Percentiles rank a stretch among this genome's conserved stretches.
phyloP scores from a whole-genome alignment of 2,329 filamentous ascomycete genomes.

The Exophiala viscosa region DNA sequence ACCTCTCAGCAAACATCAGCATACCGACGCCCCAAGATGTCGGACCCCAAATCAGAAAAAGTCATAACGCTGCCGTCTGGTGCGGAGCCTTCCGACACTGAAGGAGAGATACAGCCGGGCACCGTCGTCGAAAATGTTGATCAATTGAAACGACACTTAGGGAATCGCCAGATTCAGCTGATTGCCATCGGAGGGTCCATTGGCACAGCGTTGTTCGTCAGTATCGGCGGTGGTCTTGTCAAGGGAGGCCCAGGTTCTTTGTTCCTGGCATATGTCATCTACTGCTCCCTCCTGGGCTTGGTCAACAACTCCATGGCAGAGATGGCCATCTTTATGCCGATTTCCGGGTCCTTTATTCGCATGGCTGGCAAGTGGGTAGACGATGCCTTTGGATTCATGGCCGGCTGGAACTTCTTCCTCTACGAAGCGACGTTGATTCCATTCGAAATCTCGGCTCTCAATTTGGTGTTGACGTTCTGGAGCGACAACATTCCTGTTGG shows the following conservation, averaged over 20 bases:
- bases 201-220: constrained; percentile 43
- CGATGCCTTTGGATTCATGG: constrained; percentile 46
- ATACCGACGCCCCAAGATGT: too few species aligned
- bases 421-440: constrained; percentile 51
- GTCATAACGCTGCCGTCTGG: too few species aligned
- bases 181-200: constrained; percentile 48
- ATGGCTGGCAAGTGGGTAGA: constrained; percentile 48
- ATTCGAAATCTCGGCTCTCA: constrained; percentile 52
- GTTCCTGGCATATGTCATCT: constrained; percentile 45
- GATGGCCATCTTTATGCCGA: constrained; percentile 50
- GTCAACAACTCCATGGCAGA: constrained; percentile 49
- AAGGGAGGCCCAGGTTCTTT: constrained; percentile 43
- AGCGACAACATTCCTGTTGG: constrained; percentile 44
- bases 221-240: constrained; percentile 40
- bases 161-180: constrained; percentile 39
- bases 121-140: too few species aligned
- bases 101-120: too few species aligned
- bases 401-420: constrained; percentile 51
- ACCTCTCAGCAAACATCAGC: too few species aligned
- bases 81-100: too few species aligned
- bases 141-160: too few species aligned
- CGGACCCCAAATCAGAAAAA: too few species aligned
- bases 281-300: constrained; percentile 44
- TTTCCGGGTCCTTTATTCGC: constrained; percentile 46
- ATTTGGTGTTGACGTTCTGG: constrained; percentile 51